A percentile compares a stretch with the other conserved stretches of the same genome.
phyloP scores from a whole-genome alignment of 1,284 basidiomycete species.

The Jaminaea rosea region DNA sequence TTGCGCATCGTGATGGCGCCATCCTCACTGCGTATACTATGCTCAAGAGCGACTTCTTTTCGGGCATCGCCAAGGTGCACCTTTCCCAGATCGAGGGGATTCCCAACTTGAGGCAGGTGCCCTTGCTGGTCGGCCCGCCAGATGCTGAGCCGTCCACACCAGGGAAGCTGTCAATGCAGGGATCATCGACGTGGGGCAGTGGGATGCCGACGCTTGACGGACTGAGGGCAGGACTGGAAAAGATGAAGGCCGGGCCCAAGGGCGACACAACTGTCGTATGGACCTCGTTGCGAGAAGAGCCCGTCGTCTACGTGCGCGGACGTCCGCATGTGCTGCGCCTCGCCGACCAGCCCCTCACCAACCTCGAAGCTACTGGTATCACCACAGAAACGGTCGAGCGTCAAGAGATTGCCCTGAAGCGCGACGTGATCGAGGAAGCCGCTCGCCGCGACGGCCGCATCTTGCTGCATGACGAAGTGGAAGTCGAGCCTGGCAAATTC shows the following conservation, averaged over 20 bases:
- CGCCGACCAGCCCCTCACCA: conserved; percentile 55
- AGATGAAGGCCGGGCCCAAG: conserved; percentile 35
- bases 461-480: conserved; percentile 76
- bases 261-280: conserved; percentile 33
- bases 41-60: conserved; percentile 93
- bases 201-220: conserved; percentile 47
- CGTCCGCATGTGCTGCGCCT: conserved; percentile 76
- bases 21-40: conserved; percentile 88
- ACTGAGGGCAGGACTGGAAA: conserved; percentile 31
- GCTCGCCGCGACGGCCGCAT: conserved; percentile 67
- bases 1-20: conserved; percentile 72
- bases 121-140: conserved; percentile 10
- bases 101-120: conserved; percentile 41
- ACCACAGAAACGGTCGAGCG: conserved; percentile 82
- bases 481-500: conserved; percentile 81
- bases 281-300: conserved; percentile 44
- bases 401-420: conserved; percentile 84
- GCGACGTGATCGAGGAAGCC: conserved; percentile 76
- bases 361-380: conserved; percentile 66
- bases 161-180: conserved; percentile 6
- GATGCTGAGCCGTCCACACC: conserved; percentile 8
- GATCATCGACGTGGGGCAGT: conserved; percentile 38
- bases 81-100: conserved; percentile 36
- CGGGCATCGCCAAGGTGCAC: conserved; percentile 25
- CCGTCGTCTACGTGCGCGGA: conserved; percentile 54